Evolutionary conservation across 2,329 filamentous ascomycete species (phyloP), one percentile per base, ranked within the genome.

Genomic region (Tricladium varicosporioides): DNA sequence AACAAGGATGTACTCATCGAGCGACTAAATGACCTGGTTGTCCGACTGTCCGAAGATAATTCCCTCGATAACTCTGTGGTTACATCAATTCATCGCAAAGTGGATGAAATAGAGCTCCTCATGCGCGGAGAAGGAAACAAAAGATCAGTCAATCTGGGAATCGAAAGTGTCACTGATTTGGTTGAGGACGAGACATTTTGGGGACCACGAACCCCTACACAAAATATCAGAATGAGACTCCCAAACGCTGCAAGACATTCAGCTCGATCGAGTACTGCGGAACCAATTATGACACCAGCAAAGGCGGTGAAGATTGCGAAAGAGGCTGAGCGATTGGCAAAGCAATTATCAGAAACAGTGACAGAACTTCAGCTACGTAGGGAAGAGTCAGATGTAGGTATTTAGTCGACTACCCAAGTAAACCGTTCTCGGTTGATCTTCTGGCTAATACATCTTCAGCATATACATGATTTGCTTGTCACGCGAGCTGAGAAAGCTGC

Each of bases 391-490:
- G 79, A 84, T 69, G 83, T 79, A 71, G 72, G 75, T 56, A 14
- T 22, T 33, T 33, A 47, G 22, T 48, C 15, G 11, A 14, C 44
- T 31, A 44, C 15, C 51, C 11, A 16, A n/a, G 14, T 43, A 48
- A 27, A 13, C 49, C 44, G 32, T 14, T 53, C 14, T 31, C 16
- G 11, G 44, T 62, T 58, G 46, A 62, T 47, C 27, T 16, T 33
- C 3, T 18, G 1, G 18, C 53, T 56, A 51, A 56, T 22, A 27
- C 10, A 31, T 14, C 33, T 31, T 15, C 63, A 84, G 76, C 83
- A 86, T 62, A 85, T 89, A 56, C 84, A 87, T 65, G 76, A 76
- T 19, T 71, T 87, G 32, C 78, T 87, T 18, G 76, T 84, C 52
- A 78, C 78, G 44, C 79, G 83, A 59, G 78, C 82, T 56, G 80